phyloP scores from a whole-genome alignment of 345 rosid species.

The Aquilaria yunnanensis region DNA sequence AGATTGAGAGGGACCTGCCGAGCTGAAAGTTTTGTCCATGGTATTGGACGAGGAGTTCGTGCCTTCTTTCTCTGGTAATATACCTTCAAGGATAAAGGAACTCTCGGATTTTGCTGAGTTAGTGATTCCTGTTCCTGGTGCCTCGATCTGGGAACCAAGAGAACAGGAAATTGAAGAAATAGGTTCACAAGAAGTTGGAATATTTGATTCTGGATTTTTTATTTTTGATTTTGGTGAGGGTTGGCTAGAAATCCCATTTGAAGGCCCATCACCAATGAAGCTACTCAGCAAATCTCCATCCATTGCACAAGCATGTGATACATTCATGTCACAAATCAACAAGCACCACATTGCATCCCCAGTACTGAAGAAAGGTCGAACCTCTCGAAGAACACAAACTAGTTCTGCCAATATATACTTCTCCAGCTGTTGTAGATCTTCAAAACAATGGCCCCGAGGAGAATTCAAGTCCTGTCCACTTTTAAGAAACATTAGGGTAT shows the following conservation, averaged over 20 bases:
- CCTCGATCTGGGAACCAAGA: slow-evolving; percentile 36
- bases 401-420: slow-evolving; percentile 78
- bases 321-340: slow-evolving; percentile 91
- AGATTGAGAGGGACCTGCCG: slow-evolving; percentile 43
- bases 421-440: slow-evolving; percentile 68
- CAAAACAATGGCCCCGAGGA: slow-evolving; percentile 42
- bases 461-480: slow-evolving; percentile 49
- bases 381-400: slow-evolving; percentile 79
- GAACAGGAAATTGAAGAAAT: slow-evolving; percentile 37
- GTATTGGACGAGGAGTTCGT: slow-evolving; percentile 29
- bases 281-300: slow-evolving; percentile 56
- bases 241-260: slow-evolving; percentile 25
- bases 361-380: slow-evolving; percentile 76
- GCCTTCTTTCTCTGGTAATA: slow-evolving; percentile 43
- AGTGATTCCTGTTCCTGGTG: slow-evolving; percentile 29
- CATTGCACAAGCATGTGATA: slow-evolving; percentile 87
- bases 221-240: slow-evolving; percentile 34
- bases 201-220: slow-evolving; percentile 36
- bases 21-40: slow-evolving; percentile 38
- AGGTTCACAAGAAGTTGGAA: slow-evolving; percentile 38
- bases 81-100: slow-evolving; percentile 28
- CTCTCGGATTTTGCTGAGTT: slow-evolving; percentile 37
- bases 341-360: slow-evolving; percentile 99
- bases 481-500: slow-evolving; percentile 55
- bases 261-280: slow-evolving; percentile 31